A percentile compares a stretch with the other conserved stretches of the same genome.
Evolutionary conservation across 2,329 filamentous ascomycete genomes (phyloP).

Genomic region (Colletotrichum gigasporum): DNA sequence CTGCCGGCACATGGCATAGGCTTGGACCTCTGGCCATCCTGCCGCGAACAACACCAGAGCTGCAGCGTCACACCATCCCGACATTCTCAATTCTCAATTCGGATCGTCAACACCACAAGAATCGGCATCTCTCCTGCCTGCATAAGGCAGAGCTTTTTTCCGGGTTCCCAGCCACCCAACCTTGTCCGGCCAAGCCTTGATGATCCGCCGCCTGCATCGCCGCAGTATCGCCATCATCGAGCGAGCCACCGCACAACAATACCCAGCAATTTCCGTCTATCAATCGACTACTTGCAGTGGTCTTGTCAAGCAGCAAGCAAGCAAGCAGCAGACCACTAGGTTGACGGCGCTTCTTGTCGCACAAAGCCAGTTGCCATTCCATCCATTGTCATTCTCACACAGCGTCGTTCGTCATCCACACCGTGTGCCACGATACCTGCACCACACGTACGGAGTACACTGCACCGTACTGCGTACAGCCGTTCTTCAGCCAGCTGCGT

Average conservation of each 20-base stretch:
- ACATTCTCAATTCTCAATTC: slow-evolving; percentile 1
- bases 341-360: too few relatives aligned
- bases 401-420: too few relatives aligned
- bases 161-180: slow-evolving; percentile 1
- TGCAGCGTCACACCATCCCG: not conserved
- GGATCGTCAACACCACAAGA: not conserved
- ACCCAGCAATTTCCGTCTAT: too few relatives aligned
- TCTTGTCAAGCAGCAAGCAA: too few relatives aligned
- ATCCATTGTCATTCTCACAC: too few relatives aligned
- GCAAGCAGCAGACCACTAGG: too few relatives aligned
- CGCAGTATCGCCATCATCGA: not conserved
- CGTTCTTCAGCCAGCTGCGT: too few relatives aligned
- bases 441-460: too few relatives aligned
- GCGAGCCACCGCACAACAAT: not conserved
- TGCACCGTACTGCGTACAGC: too few relatives aligned
- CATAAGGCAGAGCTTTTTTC: slow-evolving; percentile 2
- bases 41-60: not conserved
- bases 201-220: slow-evolving; percentile 3
- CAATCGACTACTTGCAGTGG: too few relatives aligned
- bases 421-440: too few relatives aligned
- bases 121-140: not conserved
- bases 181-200: not conserved
- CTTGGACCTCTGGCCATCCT: not conserved
- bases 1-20: not conserved
- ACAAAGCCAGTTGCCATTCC: too few relatives aligned